phyloP scores from a whole-genome alignment of 1,284 basidiomycete genomes.

The Apiotrichum laibachii region DNA sequence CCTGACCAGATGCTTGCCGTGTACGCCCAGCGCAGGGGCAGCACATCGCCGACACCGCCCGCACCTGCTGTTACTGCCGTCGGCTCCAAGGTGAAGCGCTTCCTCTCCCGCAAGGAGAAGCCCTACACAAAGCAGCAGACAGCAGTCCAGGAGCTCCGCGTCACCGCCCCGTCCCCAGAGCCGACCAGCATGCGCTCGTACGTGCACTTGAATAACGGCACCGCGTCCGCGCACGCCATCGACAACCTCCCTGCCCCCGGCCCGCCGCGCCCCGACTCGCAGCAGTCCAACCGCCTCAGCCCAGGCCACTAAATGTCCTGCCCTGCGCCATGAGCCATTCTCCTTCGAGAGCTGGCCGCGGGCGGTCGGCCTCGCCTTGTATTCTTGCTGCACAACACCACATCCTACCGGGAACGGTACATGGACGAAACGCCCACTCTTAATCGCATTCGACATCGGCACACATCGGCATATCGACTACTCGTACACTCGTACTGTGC shows the following conservation, averaged over 20 bases:
- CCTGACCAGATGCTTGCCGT: slow-evolving; percentile 51
- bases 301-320: too few relatives aligned
- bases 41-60: slow-evolving; percentile 19
- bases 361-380: too few relatives aligned
- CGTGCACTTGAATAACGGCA: slow-evolving; percentile 42
- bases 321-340: too few relatives aligned
- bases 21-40: slow-evolving; percentile 48
- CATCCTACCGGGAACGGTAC: too few relatives aligned
- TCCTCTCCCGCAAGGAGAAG: slow-evolving; percentile 29
- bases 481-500: too few relatives aligned
- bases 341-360: neutral
- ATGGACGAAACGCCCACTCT: too few relatives aligned
- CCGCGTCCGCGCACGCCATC: slow-evolving; percentile 30
- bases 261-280: slow-evolving; percentile 5
- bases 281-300: neutral
- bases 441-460: neutral
- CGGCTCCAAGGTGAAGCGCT: slow-evolving; percentile 23
- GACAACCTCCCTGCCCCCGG: slow-evolving; percentile 36
- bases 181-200: slow-evolving; percentile 36
- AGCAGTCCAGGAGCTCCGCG: slow-evolving; percentile 2
- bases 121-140: neutral
- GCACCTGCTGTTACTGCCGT: slow-evolving; percentile 12
- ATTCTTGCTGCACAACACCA: too few relatives aligned
- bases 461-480: neutral
- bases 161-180: slow-evolving; percentile 3